Evolutionary conservation across 2,329 filamentous ascomycete genomes (phyloP), one percentile per base, ranked within the genome.

Genomic region (Orbilia javanica): DNA sequence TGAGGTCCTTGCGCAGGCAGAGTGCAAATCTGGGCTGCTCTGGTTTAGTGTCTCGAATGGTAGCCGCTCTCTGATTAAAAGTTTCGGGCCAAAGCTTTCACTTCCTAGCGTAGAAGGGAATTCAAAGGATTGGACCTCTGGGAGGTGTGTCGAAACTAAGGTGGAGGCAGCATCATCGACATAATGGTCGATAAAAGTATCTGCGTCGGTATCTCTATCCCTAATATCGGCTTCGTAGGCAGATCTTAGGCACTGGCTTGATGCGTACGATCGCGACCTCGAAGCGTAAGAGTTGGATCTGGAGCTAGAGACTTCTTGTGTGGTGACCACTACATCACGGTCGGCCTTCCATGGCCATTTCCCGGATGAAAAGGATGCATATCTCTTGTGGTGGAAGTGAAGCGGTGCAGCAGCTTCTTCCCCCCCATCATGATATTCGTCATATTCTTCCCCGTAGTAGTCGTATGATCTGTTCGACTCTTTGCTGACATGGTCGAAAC

Each of bases 291-390:
- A 57, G 15, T 46, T 46, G 7, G 65, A 69, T 31, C 65, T 55
- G 22, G 66, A 71, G 22, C 60, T 50, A 6, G 66, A 53, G 0
- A 78, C 67, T 22, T 71, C 67, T 34, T 72, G 27, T 15, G 67
- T 46, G 2, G 67, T 78, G 15, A 78, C 67, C 8, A 70, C 63
- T 2, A 78, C 74, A 46, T 65, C 67, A 22, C 72, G 55, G 20
- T 78, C 74, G 4, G 67, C 74, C 34, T 67, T 78, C 74, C 74
- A 78, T 4, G 55, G 55, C 55, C 55, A 60, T 4, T 55, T 71
- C 13, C 46, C 52, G 13, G 74, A 78, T 5, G 67, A 68, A 52
- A 78, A 78, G 31, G 74, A 78, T 36, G 68, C 74, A 46, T 66
- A 78, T 64, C 67, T 66, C 39, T 68, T 78, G 25, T 78, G 74